Evolutionary conservation across 352 stramenopile species (phyloP).

Genomic region (Phytophthora multivora): DNA sequence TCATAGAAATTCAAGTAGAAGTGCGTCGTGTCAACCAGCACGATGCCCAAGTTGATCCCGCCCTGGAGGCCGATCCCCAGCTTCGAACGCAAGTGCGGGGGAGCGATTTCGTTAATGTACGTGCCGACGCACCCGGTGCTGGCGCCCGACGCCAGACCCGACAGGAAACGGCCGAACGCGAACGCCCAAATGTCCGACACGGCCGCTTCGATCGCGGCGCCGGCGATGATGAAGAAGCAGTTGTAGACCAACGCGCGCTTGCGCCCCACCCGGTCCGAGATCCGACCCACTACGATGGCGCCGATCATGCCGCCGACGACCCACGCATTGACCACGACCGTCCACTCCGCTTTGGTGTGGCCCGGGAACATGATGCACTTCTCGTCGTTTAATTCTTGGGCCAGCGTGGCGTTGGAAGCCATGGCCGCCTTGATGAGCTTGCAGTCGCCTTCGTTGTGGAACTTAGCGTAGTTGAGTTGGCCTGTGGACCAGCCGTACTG

Average conservation of each 20-base stretch:
- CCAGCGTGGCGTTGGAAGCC: too few species aligned
- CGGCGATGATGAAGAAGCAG: conserved; percentile 46
- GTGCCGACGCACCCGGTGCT: conserved; percentile 36
- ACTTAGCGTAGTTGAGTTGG: conserved; percentile 41
- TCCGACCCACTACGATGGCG: not conserved
- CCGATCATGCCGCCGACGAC: conserved; percentile 14
- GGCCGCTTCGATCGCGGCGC: conserved; percentile 35
- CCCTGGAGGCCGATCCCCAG: conserved; percentile 42
- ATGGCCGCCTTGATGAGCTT: not conserved
- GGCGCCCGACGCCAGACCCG: conserved; percentile 54
- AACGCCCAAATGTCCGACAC: conserved; percentile 47
- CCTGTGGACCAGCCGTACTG: conserved; percentile 50
- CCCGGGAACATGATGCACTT: conserved; percentile 46
- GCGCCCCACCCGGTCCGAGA: conserved; percentile 41
- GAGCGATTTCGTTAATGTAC: conserved; percentile 51
- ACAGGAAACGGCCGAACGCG: conserved; percentile 46
- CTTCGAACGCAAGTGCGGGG: conserved; percentile 39
- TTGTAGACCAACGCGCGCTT: conserved; percentile 41
- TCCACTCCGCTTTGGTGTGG: conserved; percentile 41
- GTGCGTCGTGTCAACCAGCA: conserved; percentile 43
- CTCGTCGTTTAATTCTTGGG: not conserved
- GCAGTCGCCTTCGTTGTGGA: conserved; percentile 32
- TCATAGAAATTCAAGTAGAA: conserved; percentile 48
- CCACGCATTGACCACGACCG: conserved; percentile 48
- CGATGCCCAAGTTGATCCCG: conserved; percentile 39